Evolutionary conservation across 2,329 filamentous ascomycete species (phyloP), one percentile per base, ranked within the genome.

Genomic region (Fusarium paranaense): DNA sequence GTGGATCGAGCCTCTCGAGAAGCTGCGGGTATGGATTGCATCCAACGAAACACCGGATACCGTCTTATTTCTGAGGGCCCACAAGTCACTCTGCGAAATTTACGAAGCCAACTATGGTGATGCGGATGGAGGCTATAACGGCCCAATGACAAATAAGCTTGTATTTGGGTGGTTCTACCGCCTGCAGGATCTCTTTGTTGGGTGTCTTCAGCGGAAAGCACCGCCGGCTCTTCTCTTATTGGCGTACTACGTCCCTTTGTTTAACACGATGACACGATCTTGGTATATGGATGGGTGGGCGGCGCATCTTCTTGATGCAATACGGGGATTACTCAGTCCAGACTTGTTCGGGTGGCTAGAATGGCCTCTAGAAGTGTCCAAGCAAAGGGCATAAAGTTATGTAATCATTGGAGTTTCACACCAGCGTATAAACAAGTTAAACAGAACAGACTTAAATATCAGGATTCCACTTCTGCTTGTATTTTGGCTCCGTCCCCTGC

Each of bases 121-220:
- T 25, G 35, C 20, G 4, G 60, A 74, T 5, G 76, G 73, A 11
- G 22, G 42, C 0, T 76, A 75, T 30, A 65, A 69, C 33, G 78
- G 76, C 20, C 66, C 67, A 9, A 56, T 47, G 6, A 62, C 63
- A 13, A 70, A 78, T 42, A 69, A 69, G 33, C 64, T 77, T 54
- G 74, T 80, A 5, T 75, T 81, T 45, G 75, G 74, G 6, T 81
- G 79, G 79, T 64, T 81, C 37, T 81, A 81, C 61, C 73, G 75
- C 7, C 66, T 81, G 64, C 73, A 78, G 33, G 74, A 80, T 52
- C 66, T 73, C 7, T 81, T 76, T 69, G 72, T 79, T 16, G 70
- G 71, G 2, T 77, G 78, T 61, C 72, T 81, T 8, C 75, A 78
- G 47, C 62, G 71, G 13, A 78, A 73, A 32, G 76, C 79, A 20